Evolutionary conservation across 2,329 filamentous ascomycete species (phyloP).

Genomic region (Botrytis elliptica): DNA sequence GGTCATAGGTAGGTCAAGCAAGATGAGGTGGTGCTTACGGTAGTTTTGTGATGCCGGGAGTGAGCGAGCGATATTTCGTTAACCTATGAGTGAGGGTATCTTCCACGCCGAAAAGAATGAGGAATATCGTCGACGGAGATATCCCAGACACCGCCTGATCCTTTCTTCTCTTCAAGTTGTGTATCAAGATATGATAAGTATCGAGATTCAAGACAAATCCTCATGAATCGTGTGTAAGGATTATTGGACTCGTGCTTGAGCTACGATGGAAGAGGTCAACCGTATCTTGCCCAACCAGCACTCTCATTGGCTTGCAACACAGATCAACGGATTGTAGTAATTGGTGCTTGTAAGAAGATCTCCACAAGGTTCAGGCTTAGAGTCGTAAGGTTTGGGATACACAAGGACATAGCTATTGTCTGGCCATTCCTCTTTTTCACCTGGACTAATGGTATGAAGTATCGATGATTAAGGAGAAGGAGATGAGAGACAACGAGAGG

Average conservation of each 20-base stretch:
- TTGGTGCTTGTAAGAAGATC: conserved; percentile 6
- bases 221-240: neutral
- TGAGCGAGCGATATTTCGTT: neutral
- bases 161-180: neutral
- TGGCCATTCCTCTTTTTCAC: neutral
- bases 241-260: neutral
- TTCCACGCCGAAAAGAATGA: neutral
- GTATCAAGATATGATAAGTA: neutral
- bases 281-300: conserved; percentile 5
- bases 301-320: conserved; percentile 1
- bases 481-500: neutral
- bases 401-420: neutral
- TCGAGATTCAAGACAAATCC: neutral
- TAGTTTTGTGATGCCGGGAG: neutral
- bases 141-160: neutral
- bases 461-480: neutral
- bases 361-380: conserved; percentile 11
- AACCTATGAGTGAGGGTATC: neutral
- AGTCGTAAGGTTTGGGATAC: neutral
- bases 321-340: neutral
- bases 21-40: conserved; percentile 7
- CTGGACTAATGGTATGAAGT: neutral
- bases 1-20: neutral
- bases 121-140: neutral
- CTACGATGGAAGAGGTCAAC: neutral